Evolutionary conservation across 139 green algal genomes (phyloP).

Genomic region (Chlamydomonas sp.): DNA sequence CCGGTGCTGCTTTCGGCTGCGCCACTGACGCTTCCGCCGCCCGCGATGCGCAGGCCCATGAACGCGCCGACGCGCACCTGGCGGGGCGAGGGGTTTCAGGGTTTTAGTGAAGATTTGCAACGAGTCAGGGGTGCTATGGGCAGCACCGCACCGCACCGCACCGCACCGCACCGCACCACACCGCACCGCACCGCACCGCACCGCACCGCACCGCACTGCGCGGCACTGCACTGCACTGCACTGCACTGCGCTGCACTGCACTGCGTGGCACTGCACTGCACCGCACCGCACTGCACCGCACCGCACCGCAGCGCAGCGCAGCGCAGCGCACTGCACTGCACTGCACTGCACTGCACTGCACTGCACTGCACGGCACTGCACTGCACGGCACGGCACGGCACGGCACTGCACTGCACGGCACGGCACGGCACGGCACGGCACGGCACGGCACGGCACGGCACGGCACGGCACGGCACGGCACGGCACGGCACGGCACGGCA

Average conservation of each 20-base stretch:
- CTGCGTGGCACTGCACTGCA: constrained; percentile 12
- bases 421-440: too few species aligned
- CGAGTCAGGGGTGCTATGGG: background rate
- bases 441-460: background rate
- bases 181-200: background rate
- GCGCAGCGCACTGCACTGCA: too few species aligned
- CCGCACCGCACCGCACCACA: background rate
- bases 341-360: constrained; percentile 16
- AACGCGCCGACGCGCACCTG: constrained; percentile 57
- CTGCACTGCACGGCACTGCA: too few species aligned
- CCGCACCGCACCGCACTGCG: background rate
- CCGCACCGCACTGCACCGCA: too few species aligned
- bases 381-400: too few species aligned
- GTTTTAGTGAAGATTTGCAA: background rate
- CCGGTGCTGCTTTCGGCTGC: background rate
- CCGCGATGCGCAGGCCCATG: constrained; percentile 51
- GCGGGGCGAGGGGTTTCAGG: too few species aligned
- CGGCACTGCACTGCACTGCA: constrained; percentile 12
- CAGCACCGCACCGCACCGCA: background rate
- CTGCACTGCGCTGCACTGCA: constrained; percentile 13
- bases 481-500: background rate
- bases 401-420: too few species aligned
- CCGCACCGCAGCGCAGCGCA: too few species aligned
- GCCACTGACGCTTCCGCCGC: background rate
- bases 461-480: background rate